Evolutionary conservation across 306 rosid genomes (phyloP).

Genomic region (Acacia confusa): DNA sequence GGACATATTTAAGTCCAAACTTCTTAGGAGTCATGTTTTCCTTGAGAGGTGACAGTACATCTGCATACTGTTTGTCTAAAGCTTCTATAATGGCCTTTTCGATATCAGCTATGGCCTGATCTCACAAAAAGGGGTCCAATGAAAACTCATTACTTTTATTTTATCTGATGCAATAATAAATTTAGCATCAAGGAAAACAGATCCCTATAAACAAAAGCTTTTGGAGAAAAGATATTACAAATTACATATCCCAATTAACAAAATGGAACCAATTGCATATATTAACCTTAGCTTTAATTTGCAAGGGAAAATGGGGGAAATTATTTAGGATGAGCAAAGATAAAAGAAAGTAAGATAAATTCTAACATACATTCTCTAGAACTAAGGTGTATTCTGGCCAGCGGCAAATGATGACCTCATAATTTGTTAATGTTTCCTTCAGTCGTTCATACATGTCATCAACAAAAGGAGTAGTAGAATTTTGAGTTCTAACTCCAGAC

Average conservation of each 20-base stretch:
- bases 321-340: constrained; percentile 18
- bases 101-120: constrained; percentile 85
- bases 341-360: constrained; percentile 6
- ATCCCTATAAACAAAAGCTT: neutral
- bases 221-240: neutral
- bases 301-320: neutral
- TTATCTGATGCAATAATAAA: neutral
- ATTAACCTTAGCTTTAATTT: neutral
- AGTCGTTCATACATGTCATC: constrained; percentile 94
- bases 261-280: constrained; percentile 6
- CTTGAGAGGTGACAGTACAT: constrained; percentile 84
- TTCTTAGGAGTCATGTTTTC: constrained; percentile 85
- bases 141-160: neutral
- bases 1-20: constrained; percentile 95
- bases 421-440: constrained; percentile 79
- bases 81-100: constrained; percentile 89
- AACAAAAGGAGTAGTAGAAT: constrained; percentile 93
- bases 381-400: constrained; percentile 93
- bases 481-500: constrained; percentile 94
- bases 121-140: neutral
- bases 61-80: constrained; percentile 97
- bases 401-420: constrained; percentile 89
- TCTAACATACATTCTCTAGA: constrained; percentile 74
- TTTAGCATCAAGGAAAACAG: constrained; percentile 3
- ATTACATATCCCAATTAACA: neutral